Evolutionary conservation across 225 moss, liverwort and hornwort genomes (phyloP).

Genomic region (Climacium dendroides): DNA sequence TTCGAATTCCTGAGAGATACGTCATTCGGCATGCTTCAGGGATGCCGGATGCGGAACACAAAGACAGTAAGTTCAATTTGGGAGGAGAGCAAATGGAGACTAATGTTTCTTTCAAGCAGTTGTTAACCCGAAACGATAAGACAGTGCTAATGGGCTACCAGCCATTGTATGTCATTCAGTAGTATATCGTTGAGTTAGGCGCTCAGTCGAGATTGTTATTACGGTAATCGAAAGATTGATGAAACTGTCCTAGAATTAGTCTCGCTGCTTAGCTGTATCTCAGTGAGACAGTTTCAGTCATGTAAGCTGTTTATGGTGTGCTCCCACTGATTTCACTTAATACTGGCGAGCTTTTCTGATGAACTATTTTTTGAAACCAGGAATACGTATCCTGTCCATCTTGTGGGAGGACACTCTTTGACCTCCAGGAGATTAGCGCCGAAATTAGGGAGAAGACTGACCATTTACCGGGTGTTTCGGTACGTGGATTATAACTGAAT

Average conservation of each 20-base stretch:
- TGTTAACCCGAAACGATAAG: neutral
- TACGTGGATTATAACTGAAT: slow-evolving; percentile 3
- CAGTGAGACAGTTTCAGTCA: neutral
- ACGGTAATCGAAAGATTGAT: neutral
- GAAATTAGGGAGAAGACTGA: slow-evolving; percentile 82
- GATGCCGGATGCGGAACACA: slow-evolving; percentile 97
- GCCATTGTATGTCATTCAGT: neutral
- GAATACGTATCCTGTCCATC: slow-evolving; percentile 99
- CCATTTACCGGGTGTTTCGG: slow-evolving; percentile 94
- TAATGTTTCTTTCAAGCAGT: neutral
- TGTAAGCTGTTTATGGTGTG: neutral
- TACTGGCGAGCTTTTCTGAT: neutral
- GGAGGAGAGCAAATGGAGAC: neutral
- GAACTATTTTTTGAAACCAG: slow-evolving; percentile 18
- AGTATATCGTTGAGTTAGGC: neutral
- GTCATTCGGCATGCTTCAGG: slow-evolving; percentile 94
- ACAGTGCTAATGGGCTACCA: neutral
- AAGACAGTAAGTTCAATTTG: slow-evolving; percentile 58
- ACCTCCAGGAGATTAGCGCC: slow-evolving; percentile 96
- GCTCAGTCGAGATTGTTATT: neutral
- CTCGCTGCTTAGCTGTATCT: neutral
- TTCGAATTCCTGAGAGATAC: slow-evolving; percentile 76
- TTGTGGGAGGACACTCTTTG: slow-evolving; percentile 94
- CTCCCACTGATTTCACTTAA: neutral
- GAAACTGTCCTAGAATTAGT: neutral